Base-by-base conservation (phyloP, 164 flowering plant genomes). In the Kalanchoe fedtschenkoi region DNA sequence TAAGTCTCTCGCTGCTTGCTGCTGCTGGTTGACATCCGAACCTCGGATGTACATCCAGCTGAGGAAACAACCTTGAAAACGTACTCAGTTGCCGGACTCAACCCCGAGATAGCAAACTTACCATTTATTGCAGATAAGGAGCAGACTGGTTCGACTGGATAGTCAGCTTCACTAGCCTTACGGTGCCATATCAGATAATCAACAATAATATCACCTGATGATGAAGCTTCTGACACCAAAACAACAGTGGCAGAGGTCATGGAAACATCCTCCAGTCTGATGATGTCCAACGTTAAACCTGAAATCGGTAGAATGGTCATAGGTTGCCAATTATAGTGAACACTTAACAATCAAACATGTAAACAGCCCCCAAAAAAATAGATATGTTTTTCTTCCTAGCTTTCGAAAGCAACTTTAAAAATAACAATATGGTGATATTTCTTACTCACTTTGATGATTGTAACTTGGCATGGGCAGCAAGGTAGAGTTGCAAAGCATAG, bases 141-240 rank as follows among this genome's bases (percentile, higher is more conserved):
- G 60, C 89, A 80, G 28, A 89, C 83, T 2, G 97, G 88, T 61
- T 81, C 81, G 3, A 29, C 58, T 21, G 86, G 84, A 74, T 85
- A 89, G 58, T 81, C 74, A 39, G 10, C 32, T 7, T 66, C 79
- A 32, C 66, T 41, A 59, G 80, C 78, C 77, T 75, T 81, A 0
- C 93, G 83, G 61, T 85, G 86, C 99, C 99, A 93, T 64, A 93
- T 29, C 15, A 24, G 80, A 67, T 80, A 89, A 61, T 74, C 70
- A 5, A n/a, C n/a, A n/a, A 70, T 42, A 58, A 47, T 56, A 44
- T 67, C 66, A 58, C 66, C 81, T 11, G 72, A 22, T 47, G 74
- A 62, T 21, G 65, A 37, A 54, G 71, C 74, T 63, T 76, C 71
- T 5, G 74, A 69, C 66, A 69, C 67, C 66, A 89, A 70, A 61